phyloP scores from a whole-genome alignment of 495 filamentous ascomycete genomes.

The Bacidia rubella region DNA sequence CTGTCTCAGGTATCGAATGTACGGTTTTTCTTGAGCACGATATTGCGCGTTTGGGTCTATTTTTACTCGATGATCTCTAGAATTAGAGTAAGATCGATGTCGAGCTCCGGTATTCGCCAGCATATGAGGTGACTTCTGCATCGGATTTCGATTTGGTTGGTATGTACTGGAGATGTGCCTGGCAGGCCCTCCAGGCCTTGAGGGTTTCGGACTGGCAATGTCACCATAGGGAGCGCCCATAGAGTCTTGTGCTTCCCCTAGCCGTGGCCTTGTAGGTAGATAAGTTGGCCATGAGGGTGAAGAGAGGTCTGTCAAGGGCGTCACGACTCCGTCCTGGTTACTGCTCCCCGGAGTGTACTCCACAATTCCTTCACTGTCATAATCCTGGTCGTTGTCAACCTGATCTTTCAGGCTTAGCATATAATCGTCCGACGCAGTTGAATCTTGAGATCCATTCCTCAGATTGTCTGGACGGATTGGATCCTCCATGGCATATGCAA shows the following conservation, averaged over 20 bases:
- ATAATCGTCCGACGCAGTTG: slow-evolving; percentile 49
- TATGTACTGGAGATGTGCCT: slow-evolving; percentile 61
- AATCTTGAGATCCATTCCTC: slow-evolving; percentile 50
- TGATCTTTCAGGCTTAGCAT: slow-evolving; percentile 28
- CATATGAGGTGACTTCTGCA: slow-evolving; percentile 55
- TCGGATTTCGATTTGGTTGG: slow-evolving; percentile 33
- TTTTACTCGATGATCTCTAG: slow-evolving; percentile 24
- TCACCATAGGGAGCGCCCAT: slow-evolving; percentile 6
- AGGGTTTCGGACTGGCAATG: slow-evolving; percentile 26
- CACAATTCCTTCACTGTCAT: slow-evolving; percentile 27
- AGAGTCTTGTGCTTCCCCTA: slow-evolving; percentile 15
- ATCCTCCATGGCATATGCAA: slow-evolving; percentile 24
- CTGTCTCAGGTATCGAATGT: slow-evolving; percentile 63
- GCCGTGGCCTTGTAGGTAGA: slow-evolving; percentile 18
- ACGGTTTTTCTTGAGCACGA: slow-evolving; percentile 67
- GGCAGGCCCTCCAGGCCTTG: slow-evolving; percentile 47
- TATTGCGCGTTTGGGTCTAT: slow-evolving; percentile 70
- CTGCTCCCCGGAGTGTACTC: slow-evolving; percentile 29
- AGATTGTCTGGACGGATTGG: slow-evolving; percentile 30
- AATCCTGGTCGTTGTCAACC: slow-evolving; percentile 27
- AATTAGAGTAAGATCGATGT: slow-evolving; percentile 40
- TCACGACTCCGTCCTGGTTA: slow-evolving; percentile 12
- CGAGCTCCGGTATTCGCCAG: slow-evolving; percentile 36
- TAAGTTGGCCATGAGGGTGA: slow-evolving; percentile 16
- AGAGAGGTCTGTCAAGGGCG: slow-evolving; percentile 21